Evolutionary conservation across 2,329 filamentous ascomycete genomes (phyloP).

Genomic region (Grosmannia clavigera): DNA sequence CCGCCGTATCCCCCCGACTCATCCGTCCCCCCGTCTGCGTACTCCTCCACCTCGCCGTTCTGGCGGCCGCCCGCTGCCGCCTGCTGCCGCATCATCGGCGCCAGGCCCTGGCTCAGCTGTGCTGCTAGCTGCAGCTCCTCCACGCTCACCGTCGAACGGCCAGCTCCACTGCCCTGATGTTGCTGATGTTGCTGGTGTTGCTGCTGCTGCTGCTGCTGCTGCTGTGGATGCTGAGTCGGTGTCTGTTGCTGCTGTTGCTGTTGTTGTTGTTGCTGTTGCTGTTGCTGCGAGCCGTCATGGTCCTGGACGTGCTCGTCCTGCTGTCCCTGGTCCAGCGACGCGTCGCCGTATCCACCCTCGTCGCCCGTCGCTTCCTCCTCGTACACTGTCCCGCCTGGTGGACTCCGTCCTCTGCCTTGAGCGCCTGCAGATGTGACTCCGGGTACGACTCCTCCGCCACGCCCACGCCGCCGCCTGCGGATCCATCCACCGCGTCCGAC

Average conservation of each 20-base stretch:
- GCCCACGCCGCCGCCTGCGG: neutral
- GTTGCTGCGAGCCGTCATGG: slow-evolving; percentile 14
- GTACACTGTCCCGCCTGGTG: neutral
- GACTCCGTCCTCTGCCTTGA: slow-evolving; percentile 8
- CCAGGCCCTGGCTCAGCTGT: slow-evolving; percentile 42
- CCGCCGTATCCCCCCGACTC: neutral
- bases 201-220: slow-evolving; percentile 10
- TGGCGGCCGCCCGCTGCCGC: slow-evolving; percentile 24
- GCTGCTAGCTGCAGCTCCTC: slow-evolving; percentile 47
- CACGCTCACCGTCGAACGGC: slow-evolving; percentile 28
- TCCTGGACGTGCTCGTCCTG: slow-evolving; percentile 2
- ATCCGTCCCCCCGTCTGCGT: slow-evolving; percentile 1
- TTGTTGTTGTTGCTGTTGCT: slow-evolving; percentile 9
- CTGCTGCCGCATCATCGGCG: slow-evolving; percentile 33
- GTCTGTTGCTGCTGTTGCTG: slow-evolving; percentile 4
- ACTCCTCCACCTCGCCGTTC: slow-evolving; percentile 15
- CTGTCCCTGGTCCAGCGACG: slow-evolving; percentile 4
- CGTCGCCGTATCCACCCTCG: slow-evolving; percentile 3
- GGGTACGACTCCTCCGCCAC: slow-evolving; percentile 8
- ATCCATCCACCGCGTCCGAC: slow-evolving; percentile 1
- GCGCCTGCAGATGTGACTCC: slow-evolving; percentile 11
- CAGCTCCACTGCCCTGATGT: slow-evolving; percentile 18
- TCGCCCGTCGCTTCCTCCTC: neutral
- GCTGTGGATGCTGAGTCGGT: neutral
- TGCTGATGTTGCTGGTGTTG: slow-evolving; percentile 28